Evolutionary conservation across 495 filamentous ascomycete genomes (phyloP).

Genomic region (Hypoxylon perforatum): DNA sequence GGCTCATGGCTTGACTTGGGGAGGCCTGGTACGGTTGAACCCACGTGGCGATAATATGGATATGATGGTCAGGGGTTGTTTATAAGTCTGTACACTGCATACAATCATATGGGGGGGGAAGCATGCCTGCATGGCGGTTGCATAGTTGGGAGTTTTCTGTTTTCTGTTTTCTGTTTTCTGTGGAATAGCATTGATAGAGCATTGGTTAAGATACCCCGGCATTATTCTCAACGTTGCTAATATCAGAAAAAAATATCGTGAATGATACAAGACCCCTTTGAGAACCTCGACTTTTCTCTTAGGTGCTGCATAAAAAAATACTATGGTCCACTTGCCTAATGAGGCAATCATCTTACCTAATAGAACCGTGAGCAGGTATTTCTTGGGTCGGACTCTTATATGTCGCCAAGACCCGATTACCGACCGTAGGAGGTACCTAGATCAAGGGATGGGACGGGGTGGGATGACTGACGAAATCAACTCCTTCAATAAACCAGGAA

Average conservation of each 20-base stretch:
- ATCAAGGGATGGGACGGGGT: too few species aligned
- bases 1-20: background rate
- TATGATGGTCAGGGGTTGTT: background rate
- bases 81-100: constrained; percentile 2
- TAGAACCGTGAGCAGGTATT: too few species aligned
- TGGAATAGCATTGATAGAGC: constrained; percentile 22
- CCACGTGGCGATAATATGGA: constrained; percentile 3
- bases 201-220: constrained; percentile 34
- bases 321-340: too few species aligned
- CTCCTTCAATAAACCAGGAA: too few species aligned
- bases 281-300: too few species aligned
- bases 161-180: constrained; percentile 32
- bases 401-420: too few species aligned
- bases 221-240: constrained; percentile 14
- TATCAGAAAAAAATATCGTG: constrained; percentile 1
- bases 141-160: constrained; percentile 35
- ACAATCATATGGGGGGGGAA: constrained; percentile 20
- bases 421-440: too few species aligned
- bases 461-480: too few species aligned
- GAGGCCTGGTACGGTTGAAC: constrained; percentile 1
- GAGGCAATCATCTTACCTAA: too few species aligned
- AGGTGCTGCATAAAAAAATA: too few species aligned
- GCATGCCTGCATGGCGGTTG: constrained; percentile 15
- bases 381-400: too few species aligned
- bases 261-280: too few species aligned